phyloP scores from a whole-genome alignment of 176 grass and related monocot species.

The Aegilops sharonensis region DNA sequence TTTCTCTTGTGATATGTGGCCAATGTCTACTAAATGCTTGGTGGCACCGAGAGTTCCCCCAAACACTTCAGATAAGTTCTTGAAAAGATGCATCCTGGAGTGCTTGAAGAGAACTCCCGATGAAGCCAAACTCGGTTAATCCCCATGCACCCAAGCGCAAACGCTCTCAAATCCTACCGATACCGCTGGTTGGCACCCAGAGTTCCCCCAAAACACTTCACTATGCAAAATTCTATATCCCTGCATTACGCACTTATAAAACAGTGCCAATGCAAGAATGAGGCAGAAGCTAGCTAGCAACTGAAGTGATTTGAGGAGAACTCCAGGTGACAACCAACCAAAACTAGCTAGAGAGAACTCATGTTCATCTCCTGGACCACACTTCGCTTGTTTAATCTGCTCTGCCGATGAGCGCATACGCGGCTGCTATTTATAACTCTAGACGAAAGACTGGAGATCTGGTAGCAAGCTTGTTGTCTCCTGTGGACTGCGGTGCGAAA shows the following conservation, averaged over 20 bases:
- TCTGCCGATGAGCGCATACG: slow-evolving; percentile 39
- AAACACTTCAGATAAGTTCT: slow-evolving; percentile 45
- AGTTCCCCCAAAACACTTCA: slow-evolving; percentile 54
- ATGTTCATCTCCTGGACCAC: slow-evolving; percentile 15
- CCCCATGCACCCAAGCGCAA: not conserved
- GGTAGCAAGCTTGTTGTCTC: not conserved
- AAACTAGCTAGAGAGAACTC: not conserved
- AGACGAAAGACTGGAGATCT: not conserved
- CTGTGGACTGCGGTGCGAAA: slow-evolving; percentile 1
- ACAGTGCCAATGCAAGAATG: not conserved
- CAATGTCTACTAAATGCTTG: not conserved
- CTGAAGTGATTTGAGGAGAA: slow-evolving; percentile 48
- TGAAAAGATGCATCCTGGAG: not conserved
- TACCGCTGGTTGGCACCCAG: not conserved
- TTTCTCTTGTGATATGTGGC: not conserved
- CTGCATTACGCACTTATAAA: not conserved
- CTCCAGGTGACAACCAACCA: slow-evolving; percentile 41
- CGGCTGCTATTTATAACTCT: slow-evolving; percentile 59
- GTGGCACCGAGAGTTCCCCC: slow-evolving; percentile 38
- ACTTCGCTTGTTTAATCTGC: slow-evolving; percentile 31
- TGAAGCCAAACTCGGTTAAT: slow-evolving; percentile 25
- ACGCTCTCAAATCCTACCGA: not conserved
- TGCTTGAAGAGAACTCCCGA: slow-evolving; percentile 44
- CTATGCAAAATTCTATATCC: not conserved
- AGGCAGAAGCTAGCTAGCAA: slow-evolving; percentile 10